phyloP scores from a whole-genome alignment of 768 basidiomycete species.

The Tephrocybe sp. region DNA sequence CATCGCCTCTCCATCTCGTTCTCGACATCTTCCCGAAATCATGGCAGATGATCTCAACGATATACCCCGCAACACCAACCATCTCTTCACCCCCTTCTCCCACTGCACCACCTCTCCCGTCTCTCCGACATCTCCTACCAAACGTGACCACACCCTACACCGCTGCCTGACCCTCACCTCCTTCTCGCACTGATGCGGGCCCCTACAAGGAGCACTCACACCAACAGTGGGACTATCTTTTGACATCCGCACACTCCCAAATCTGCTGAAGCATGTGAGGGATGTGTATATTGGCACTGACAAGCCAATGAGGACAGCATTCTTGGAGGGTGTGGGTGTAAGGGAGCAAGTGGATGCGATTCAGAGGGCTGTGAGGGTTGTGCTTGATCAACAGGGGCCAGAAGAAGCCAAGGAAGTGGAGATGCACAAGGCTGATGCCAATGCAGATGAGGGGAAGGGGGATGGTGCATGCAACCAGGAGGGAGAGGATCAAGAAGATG shows the following conservation, averaged over 20 bases:
- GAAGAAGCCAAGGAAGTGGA: background rate
- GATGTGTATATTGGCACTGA: constrained; percentile 1
- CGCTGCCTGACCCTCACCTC: background rate
- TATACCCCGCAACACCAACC: constrained; percentile 3
- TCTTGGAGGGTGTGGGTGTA: background rate
- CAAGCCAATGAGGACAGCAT: background rate
- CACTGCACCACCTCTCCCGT: background rate
- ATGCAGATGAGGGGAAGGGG: background rate
- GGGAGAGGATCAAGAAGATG: background rate
- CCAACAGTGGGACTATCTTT: constrained; percentile 8
- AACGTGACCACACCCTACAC: background rate
- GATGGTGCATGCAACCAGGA: background rate
- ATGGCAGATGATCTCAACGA: background rate
- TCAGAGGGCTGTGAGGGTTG: background rate
- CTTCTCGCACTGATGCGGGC: constrained; percentile 11
- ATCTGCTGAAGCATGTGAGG: background rate
- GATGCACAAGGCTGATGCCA: background rate
- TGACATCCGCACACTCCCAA: constrained; percentile 13
- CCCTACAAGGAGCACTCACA: background rate
- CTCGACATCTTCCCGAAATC: background rate
- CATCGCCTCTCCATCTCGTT: background rate
- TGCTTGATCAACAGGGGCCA: background rate
- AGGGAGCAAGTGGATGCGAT: background rate
- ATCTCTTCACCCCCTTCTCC: background rate
- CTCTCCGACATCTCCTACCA: background rate